Conservation (phyloP, 257 asterid genomes). For the Hygrophila difformis region DNA sequence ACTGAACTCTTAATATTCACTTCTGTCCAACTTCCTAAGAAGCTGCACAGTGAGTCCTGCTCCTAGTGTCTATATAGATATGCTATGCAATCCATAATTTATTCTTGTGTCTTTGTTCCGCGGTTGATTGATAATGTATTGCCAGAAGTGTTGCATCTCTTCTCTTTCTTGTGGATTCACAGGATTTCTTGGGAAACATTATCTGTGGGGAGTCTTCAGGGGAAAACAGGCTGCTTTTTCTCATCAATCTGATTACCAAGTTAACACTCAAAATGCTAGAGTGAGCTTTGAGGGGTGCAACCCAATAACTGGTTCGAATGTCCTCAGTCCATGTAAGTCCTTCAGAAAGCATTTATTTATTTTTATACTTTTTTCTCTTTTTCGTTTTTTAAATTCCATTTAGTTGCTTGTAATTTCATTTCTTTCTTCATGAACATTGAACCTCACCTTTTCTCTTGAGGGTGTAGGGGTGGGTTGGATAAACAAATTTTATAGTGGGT, state of each 20-base stretch:
- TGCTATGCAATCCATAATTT: too few species aligned
- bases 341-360: constrained; percentile 1
- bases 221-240: constrained; percentile 21
- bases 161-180: constrained; percentile 18
- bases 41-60: constrained; percentile 37
- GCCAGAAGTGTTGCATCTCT: background rate
- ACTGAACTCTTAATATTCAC: constrained; percentile 47
- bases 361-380: too few species aligned
- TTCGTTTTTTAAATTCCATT: too few species aligned
- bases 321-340: constrained; percentile 31
- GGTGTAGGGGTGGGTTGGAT: too few species aligned
- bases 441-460: background rate
- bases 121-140: too few species aligned
- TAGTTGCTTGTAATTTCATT: too few species aligned
- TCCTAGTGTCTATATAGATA: background rate
- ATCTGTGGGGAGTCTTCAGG: constrained; percentile 53
- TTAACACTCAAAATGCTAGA: background rate
- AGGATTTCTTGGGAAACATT: constrained; percentile 39
- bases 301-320: constrained; percentile 23
- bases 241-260: constrained; percentile 19
- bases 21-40: constrained; percentile 38
- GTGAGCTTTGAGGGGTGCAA: constrained; percentile 18
- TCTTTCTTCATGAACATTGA: background rate
- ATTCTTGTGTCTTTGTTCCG: too few species aligned
- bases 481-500: too few species aligned